phyloP scores from a whole-genome alignment of 306 rosid species.

The Sphenostylis stenocarpa region DNA sequence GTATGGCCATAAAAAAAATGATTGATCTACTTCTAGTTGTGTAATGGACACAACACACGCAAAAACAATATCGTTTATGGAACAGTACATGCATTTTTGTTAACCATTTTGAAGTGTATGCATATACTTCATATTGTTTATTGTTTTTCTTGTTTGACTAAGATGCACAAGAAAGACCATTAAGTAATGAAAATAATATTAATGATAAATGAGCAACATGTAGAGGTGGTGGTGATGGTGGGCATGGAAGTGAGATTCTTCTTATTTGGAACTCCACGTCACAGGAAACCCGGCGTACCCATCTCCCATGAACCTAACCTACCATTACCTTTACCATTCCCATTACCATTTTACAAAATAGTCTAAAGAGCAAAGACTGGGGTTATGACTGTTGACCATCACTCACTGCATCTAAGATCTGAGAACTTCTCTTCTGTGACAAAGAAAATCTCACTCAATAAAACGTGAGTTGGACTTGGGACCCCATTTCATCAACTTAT shows the following conservation, averaged over 20 bases:
- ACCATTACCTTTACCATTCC: neutral
- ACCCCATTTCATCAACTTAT: constrained; percentile 19
- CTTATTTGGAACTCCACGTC: constrained; percentile 40
- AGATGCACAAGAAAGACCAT: neutral
- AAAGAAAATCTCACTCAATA: constrained; percentile 9
- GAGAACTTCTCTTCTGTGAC: neutral
- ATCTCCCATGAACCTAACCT: constrained; percentile 44
- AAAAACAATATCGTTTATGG: neutral
- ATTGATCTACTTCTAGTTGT: neutral
- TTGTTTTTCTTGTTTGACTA: constrained; percentile 29
- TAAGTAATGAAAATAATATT: neutral
- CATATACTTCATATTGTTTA: neutral
- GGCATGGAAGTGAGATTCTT: constrained; percentile 27
- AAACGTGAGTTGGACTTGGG: constrained; percentile 30
- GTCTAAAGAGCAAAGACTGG: neutral
- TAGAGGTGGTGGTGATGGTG: neutral
- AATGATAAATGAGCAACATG: constrained; percentile 22
- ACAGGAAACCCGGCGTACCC: constrained; percentile 44
- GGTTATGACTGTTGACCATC: constrained; percentile 5
- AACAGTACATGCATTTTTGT: too few relatives aligned
- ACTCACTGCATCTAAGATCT: neutral
- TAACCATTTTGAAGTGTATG: too few relatives aligned
- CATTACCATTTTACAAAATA: neutral
- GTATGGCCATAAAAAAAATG: neutral
- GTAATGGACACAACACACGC: constrained; percentile 11